Evolutionary conservation across 345 rosid genomes (phyloP), one percentile per base, ranked within the genome.

Genomic region (Heritiera littoralis): DNA sequence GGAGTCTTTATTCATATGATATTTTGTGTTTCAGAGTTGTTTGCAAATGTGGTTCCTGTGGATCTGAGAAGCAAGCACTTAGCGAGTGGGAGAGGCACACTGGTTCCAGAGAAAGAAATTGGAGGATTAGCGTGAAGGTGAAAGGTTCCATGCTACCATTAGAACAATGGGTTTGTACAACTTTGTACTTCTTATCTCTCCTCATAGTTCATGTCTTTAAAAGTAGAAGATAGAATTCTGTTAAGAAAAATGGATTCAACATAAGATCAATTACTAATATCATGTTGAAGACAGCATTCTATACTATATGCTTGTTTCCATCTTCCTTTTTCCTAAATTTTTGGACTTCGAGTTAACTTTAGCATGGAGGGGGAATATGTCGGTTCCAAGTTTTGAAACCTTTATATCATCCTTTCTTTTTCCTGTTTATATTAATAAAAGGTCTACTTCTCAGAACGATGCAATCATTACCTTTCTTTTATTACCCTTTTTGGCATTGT

Each of bases 71-170:
- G 83, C 91, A 86, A 87, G 92, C 98, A 59, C 97, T 94, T 67
- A 92, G 98, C 82, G 94, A 96, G 79, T 96, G 99, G 99, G 99
- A 96, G 84, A 84, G 92, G 20, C 99, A 96, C 79, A 92, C 97
- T 76, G 97, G 98, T 80, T 92, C 98, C 77, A 92, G 89, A 86
- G 80, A 87, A 74, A 92, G 90, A 82, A 94, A 96, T 75, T 96
- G 99, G 99, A 90, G 86, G 84, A 88, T 86, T 73, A 94, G 95
- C 73, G 85, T 96, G 77, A 88, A 84, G 88, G 99, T 96, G 81
- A 92, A 96, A 89, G 93, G 86, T 69, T 91, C 99, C 81, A 89
- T 91, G 94, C 83, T 96, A 65, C 91, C 94, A 12, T 82, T 96
- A 70, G 99, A 96, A 88, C 92, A 92, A 87, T 96, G 99, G 99